These are phyloP conservation scores for Marchantia polymorpha DNA, from an alignment of 225 moss, liverwort and hornwort species.

Conservation along the genomic window DNA sequence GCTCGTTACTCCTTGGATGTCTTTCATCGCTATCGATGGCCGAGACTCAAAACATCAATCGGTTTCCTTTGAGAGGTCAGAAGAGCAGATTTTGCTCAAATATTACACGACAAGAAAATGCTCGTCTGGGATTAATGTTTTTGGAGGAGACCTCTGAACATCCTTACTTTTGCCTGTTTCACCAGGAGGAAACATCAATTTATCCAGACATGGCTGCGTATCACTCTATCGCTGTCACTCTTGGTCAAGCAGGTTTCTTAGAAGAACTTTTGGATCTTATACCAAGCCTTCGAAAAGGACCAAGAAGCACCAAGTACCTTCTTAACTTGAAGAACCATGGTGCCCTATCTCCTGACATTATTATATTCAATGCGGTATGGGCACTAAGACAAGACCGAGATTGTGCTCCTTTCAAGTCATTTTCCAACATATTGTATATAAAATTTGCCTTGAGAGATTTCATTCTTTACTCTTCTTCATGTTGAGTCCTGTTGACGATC, in stretches of 20 bases:
- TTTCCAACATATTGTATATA: too few relatives aligned
- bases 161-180: background rate
- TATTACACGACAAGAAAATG: too few relatives aligned
- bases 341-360: constrained; percentile 64
- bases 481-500: too few relatives aligned
- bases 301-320: constrained; percentile 31
- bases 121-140: too few relatives aligned
- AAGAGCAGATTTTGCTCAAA: too few relatives aligned
- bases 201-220: constrained; percentile 98
- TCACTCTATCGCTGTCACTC: constrained; percentile 70
- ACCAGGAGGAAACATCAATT: constrained; percentile 68
- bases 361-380: constrained; percentile 85
- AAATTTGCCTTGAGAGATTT: too few relatives aligned
- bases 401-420: background rate
- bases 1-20: background rate
- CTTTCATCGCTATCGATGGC: background rate
- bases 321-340: constrained; percentile 51
- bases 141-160: background rate
- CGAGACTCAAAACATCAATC: background rate
- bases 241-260: constrained; percentile 82
- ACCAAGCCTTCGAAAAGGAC: constrained; percentile 51
- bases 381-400: background rate
- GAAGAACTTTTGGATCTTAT: constrained; percentile 69
- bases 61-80: background rate
- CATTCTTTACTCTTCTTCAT: too few relatives aligned